Evolutionary conservation across 2,329 filamentous ascomycete species (phyloP), one percentile per base, ranked within the genome.

Genomic region (Fonsecaea monophora): DNA sequence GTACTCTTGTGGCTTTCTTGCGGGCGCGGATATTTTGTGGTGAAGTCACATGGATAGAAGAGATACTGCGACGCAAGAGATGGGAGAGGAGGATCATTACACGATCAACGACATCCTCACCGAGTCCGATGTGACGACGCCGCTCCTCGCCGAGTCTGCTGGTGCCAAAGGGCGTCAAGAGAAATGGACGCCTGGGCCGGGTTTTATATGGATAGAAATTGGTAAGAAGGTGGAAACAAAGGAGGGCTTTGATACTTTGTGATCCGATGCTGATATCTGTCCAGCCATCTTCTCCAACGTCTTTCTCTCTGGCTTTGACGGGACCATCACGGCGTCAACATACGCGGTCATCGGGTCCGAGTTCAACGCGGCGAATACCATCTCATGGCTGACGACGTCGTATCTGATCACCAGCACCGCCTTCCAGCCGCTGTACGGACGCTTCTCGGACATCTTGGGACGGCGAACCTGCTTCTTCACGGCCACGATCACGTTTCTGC

Each of bases 351-450:
- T 78, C 68, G 85, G 84, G 79, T 67, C 86, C 73, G 67, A 86
- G 10, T 82, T 82, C 70, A 77, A 78, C 34, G 79, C 81, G 4
- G 79, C 79, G 2, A 82, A 82, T 58, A 81, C 78, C 0, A 78
- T 80, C 0, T 82, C 77, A 18, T 80, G 79, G 74, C 72, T 89
- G 57, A 85, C 85, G 48, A 89, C 89, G 68, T 88, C 86, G 0
- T 88, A 89, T 73, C 84, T 89, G 78, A 88, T 90, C 40, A 89
- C 74, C 79, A 89, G 74, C 83, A 89, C 88, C 0, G 84, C 85
- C 38, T 90, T 89, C 69, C 87, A 88, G 69, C 86, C 89, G 66
- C 80, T 90, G 0, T 89, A 89, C 73, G 87, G 87, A 21, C 82
- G 86, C 2, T 72, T 89, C 2, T 88, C 86, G 0, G 86, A 89